phyloP scores from a whole-genome alignment of 2,329 filamentous ascomycete genomes.

The Lecanicillium sp. region DNA sequence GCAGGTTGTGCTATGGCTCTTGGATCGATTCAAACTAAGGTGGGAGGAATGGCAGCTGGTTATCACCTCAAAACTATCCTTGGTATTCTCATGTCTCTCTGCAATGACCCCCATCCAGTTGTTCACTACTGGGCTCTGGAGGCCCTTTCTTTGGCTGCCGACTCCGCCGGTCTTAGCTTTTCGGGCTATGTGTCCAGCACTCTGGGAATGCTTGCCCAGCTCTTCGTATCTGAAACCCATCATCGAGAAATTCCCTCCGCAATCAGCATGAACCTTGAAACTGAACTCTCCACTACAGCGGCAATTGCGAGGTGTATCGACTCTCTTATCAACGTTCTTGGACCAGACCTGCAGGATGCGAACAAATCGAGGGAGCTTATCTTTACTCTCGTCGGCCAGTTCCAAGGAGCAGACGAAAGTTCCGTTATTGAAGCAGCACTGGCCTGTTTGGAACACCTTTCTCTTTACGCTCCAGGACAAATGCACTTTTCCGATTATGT shows the following conservation, averaged over 20 bases:
- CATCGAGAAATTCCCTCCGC: constrained; percentile 73
- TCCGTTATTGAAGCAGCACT: constrained; percentile 69
- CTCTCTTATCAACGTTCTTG: constrained; percentile 92
- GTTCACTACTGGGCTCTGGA: constrained; percentile 97
- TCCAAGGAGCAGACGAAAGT: constrained; percentile 65
- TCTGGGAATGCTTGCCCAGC: constrained; percentile 85
- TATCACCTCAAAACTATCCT: constrained; percentile 95
- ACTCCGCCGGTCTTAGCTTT: constrained; percentile 88
- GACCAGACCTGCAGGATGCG: constrained; percentile 88
- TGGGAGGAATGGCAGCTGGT: constrained; percentile 94
- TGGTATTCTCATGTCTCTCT: constrained; percentile 95
- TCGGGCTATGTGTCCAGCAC: constrained; percentile 84
- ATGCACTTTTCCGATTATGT: constrained; percentile 83
- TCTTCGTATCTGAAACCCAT: constrained; percentile 88
- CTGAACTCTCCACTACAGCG: constrained; percentile 73
- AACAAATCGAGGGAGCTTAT: constrained; percentile 89
- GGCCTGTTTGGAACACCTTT: constrained; percentile 81
- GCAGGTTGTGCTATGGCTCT: constrained; percentile 92
- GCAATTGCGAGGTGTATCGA: constrained; percentile 84
- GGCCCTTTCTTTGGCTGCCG: constrained; percentile 75
- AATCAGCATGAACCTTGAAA: constrained; percentile 82
- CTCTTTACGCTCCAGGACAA: constrained; percentile 81
- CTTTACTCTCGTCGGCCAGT: constrained; percentile 74
- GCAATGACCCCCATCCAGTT: constrained; percentile 87
- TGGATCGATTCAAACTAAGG: constrained; percentile 87